Base-by-base conservation (phyloP, 1,284 basidiomycete genomes). In the Fomitopsis palustris region DNA sequence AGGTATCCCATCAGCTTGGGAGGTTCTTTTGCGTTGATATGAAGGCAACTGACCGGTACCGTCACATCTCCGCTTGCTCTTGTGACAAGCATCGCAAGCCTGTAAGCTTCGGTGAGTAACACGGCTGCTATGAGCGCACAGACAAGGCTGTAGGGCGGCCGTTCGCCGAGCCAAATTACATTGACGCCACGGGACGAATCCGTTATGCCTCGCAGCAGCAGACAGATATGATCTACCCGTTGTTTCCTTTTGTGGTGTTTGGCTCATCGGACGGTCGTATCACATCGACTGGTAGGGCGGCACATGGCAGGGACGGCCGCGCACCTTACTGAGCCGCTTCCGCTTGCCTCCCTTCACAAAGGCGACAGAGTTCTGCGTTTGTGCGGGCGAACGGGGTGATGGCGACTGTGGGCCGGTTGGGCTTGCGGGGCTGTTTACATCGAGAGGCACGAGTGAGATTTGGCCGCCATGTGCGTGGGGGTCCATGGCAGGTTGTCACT, bases 71-170 rank as follows among this genome's bases (percentile, higher is more conserved):
- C 90, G 82, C 69, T 92, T 92, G 73, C 84, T 87, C 72, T 88
- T 90, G 70, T 92, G 90, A 70, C 90, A 92, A 56, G 88, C 85
- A 73, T 91, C 87, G 72, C 90, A 92, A 47, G 89, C 89, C 88
- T 90, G 45, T 45, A 8, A 54, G 58, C 17, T 58, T 25, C 9
- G 53, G 60, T 53, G 53, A 29, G 56, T 14, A 37, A 9, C 12
- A 62, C 54, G 58, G 43, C n/a, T 55, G 53, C 45, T 27, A 25
- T 5, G n/a, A 33, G 14, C 12, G 4, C 10, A 4, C 8, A 21
- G 19, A 35, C 29, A 19, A 21, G 29, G 21, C 1, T 14, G 10
- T 33, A 2, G 1, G 27, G 3, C 12, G 49, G 23, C 7, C 17
- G 14, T 37, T 31, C 49, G 33, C 6, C 16, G 49, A 35, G 33